Conservation (phyloP, 805 yeast species). For the Kazachstania viticola region DNA sequence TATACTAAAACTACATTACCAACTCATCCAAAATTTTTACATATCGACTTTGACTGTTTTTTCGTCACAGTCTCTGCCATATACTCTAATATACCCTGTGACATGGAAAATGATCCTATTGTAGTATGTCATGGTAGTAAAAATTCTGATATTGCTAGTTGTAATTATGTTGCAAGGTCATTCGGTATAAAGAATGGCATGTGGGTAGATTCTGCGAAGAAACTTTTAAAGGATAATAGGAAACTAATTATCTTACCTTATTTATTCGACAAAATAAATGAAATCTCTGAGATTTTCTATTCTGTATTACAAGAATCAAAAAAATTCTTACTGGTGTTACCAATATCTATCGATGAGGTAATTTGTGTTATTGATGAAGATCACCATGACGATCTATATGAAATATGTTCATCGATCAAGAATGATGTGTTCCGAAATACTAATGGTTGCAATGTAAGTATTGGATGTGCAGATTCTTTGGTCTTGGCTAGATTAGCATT, state of each 20-base stretch:
- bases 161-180: slow-evolving; percentile 79
- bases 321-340: slow-evolving; percentile 34
- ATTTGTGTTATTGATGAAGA: slow-evolving; percentile 26
- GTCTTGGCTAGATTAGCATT: slow-evolving; percentile 68
- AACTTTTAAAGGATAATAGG: slow-evolving; percentile 32
- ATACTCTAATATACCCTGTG: slow-evolving; percentile 16
- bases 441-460: slow-evolving; percentile 58
- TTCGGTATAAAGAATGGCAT: slow-evolving; percentile 76
- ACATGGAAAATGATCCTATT: slow-evolving; percentile 40
- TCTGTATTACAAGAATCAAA: slow-evolving; percentile 31
- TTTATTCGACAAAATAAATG: slow-evolving; percentile 64
- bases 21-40: slow-evolving; percentile 38
- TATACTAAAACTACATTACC: slow-evolving; percentile 1
- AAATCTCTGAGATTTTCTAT: slow-evolving; percentile 53
- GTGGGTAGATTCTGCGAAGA: slow-evolving; percentile 68
- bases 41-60: slow-evolving; percentile 89
- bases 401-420: slow-evolving; percentile 20
- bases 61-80: slow-evolving; percentile 78
- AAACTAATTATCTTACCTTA: slow-evolving; percentile 52
- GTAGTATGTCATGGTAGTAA: slow-evolving; percentile 45
- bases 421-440: slow-evolving; percentile 35
- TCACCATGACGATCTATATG: not conserved
- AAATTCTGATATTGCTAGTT: slow-evolving; percentile 72
- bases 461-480: slow-evolving; percentile 69
- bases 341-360: slow-evolving; percentile 89